Evolutionary conservation across 2,329 filamentous ascomycete genomes (phyloP), one percentile per base, ranked within the genome.

Genomic region (Colletotrichum simmondsii): DNA sequence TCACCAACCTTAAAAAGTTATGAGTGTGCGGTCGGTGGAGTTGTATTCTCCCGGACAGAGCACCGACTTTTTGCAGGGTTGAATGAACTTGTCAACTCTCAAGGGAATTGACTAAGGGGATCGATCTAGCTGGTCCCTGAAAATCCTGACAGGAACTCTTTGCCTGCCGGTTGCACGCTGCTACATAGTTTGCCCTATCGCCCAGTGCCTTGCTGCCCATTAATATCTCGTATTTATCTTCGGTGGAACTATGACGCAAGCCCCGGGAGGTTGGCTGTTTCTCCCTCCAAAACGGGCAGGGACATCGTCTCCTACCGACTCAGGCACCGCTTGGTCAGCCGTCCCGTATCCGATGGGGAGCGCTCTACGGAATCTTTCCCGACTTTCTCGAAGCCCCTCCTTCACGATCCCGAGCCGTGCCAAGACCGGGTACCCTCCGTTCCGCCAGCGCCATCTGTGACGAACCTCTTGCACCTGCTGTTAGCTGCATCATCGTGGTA

Each of bases 351-450:
- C 60, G 60, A 65, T 37, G 60, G 65, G 35, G 24, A 16, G 26
- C 37, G 32, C 59, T 71, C 37, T 35, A 37, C 28, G 28, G 54
- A 54, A 60, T 22, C 10, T 28, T 52, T 61, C 35, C 60, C 32
- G 70, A 52, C 22, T 24, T 70, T 72, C 70, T 72, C 66, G 66
- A 72, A 70, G 66, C 66, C 66, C 60, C 42, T 37, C 56, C 46
- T 35, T 60, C 11, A 56, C 19, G 35, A 35, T 60, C 24, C 56
- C 56, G 56, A 72, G 28, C 66, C 35, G 32, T n/a, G 32, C 46
- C 66, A 70, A 72, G 60, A 60, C 56, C 60, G 56, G 70, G 66
- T 46, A 24, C 42, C 56, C 56, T 70, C 66, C 66, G 32, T 70
- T 54, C 56, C 56, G 66, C 56, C 46, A 54, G 28, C 46, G 24